Percentiles rank a stretch among this genome's conserved stretches.
Conservation (phyloP, 306 rosid genomes). For the Cyamopsis tetragonoloba region DNA sequence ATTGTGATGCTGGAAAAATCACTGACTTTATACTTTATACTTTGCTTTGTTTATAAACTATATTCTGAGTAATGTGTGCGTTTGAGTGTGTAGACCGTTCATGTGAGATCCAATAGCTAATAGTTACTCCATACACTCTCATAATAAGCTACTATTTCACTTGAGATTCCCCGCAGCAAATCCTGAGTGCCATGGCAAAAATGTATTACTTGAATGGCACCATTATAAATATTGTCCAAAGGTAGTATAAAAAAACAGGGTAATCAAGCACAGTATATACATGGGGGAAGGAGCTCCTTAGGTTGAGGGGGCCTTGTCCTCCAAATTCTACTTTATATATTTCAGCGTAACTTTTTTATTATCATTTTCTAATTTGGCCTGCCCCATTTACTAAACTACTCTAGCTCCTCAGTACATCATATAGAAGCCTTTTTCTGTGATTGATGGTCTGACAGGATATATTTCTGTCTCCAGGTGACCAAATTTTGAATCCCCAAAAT, state of each 20-base stretch:
- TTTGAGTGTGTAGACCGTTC: background rate
- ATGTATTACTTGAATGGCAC: background rate
- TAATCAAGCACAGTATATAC: background rate
- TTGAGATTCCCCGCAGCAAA: no score
- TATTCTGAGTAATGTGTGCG: no score
- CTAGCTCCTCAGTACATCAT: background rate
- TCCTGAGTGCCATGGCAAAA: background rate
- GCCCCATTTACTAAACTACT: background rate
- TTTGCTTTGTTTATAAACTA: no score
- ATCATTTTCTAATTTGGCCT: background rate
- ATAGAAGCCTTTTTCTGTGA: background rate
- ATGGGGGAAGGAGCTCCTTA: background rate
- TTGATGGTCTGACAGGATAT: background rate
- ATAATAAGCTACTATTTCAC: no score
- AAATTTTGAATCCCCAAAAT: conserved; percentile 33
- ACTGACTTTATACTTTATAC: background rate
- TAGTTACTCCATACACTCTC: background rate
- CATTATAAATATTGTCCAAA: background rate
- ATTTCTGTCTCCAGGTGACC: conserved; percentile 29
- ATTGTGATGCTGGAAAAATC: background rate
- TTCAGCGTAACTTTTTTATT: background rate
- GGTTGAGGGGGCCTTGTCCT: background rate
- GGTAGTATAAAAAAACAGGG: background rate
- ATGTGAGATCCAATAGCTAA: background rate
- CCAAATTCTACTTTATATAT: background rate